Base-by-base conservation (phyloP, 2,329 filamentous ascomycete species). In the Myriosclerotinia curreyana region DNA sequence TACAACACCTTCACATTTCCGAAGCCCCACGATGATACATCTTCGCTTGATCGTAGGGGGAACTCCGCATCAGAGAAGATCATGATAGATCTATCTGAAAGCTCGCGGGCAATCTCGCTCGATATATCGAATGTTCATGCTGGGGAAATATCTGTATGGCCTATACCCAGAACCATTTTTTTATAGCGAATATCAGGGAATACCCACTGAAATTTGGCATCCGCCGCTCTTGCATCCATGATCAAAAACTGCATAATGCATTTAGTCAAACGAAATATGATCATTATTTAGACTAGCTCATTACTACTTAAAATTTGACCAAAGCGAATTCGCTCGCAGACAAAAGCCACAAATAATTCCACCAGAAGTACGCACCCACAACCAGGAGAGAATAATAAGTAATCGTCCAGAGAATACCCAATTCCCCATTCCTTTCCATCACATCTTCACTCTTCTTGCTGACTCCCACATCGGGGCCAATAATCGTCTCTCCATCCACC, bases 311-410 rank as follows among this genome's bases (percentile, higher is more conserved):
- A 62, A 74, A 74, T 17, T 59, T 54, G 5, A 70, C 72, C 66
- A 89, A 72, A 14, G 82, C 81, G 70, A 82, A 79, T 11, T 71
- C 71, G 70, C 85, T 89, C 71, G 87, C 81, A 0, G 93, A 96
- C 76, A 95, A 78, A 1, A 81, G 77, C 80, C 89, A 94, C 56
- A 98, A 73, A 59, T 84, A 80, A 70, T 76, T 81, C 75, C 86
- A 92, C 80, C 95, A 99, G 3, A 81, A 79, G 52, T 85, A 76
- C 1, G 89, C 86, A 1, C 95, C 95, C 0, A 76, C 80, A 1
- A 95, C 78, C 2, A 98, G 81, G 52, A 97, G 76, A 2, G 83
- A 64, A 74, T 98, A 98, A 75, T 98, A 98, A 1, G 83, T 79
- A 3, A 89, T 76, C 0, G 90, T 94, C 90, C 90, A 96, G 2